These are phyloP conservation scores for Cinchona pubescens DNA, from an alignment of 257 asterid genomes.

Conservation along the genomic window DNA sequence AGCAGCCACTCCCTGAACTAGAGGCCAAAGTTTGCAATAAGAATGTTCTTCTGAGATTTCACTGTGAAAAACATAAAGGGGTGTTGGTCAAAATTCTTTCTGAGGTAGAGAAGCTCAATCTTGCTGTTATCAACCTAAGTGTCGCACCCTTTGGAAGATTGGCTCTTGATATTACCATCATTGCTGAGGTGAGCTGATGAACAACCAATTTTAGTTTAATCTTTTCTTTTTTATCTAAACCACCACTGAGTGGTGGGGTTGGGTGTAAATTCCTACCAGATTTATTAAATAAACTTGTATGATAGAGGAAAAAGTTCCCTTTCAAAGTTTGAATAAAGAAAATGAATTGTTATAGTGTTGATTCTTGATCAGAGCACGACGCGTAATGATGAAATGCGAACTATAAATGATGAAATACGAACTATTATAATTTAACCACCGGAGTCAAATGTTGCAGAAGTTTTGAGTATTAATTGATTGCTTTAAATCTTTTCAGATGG, in stretches of 20 bases:
- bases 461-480: background rate
- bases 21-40: constrained; percentile 16
- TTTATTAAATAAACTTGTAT: too few species aligned
- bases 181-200: constrained; percentile 2
- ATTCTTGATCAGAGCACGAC: too few species aligned
- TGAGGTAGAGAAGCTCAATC: constrained; percentile 13
- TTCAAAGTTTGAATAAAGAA: too few species aligned
- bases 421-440: too few species aligned
- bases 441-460: too few species aligned
- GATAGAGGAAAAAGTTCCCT: too few species aligned
- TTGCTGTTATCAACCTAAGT: constrained; percentile 7
- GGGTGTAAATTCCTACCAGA: too few species aligned
- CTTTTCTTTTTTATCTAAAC: too few species aligned
- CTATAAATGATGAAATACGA: too few species aligned
- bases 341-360: too few species aligned
- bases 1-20: constrained; percentile 19
- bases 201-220: background rate
- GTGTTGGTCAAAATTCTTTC: background rate
- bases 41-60: constrained; percentile 14
- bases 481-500: constrained; percentile 24
- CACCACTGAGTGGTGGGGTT: too few species aligned
- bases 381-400: too few species aligned
- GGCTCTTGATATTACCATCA: constrained; percentile 29
- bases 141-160: constrained; percentile 25
- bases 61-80: constrained; percentile 14